Conservation (phyloP, 371 early-diverging fungal species). For the Circinella minor region DNA sequence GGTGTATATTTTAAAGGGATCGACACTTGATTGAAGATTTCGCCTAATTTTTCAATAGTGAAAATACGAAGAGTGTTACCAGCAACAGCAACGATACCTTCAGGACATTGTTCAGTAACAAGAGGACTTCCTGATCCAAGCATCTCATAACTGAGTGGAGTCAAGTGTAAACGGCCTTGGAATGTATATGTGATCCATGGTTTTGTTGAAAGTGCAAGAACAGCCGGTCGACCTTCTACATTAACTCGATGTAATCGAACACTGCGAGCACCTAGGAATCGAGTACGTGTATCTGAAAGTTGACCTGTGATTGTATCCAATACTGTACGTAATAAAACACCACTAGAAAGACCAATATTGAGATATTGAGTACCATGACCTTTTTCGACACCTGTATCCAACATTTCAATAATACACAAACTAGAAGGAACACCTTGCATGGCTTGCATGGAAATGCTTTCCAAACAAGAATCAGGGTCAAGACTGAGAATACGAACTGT, state of each 20-base stretch:
- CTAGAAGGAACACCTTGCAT: slow-evolving; percentile 57
- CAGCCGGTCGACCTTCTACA: slow-evolving; percentile 71
- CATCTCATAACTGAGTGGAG: slow-evolving; percentile 73
- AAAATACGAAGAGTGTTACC: slow-evolving; percentile 88
- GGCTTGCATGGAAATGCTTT: slow-evolving; percentile 84
- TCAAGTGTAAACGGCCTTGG: slow-evolving; percentile 65
- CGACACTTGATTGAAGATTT: slow-evolving; percentile 80
- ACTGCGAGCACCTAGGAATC: slow-evolving; percentile 87
- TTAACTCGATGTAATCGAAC: slow-evolving; percentile 79
- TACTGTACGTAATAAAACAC: slow-evolving; percentile 87
- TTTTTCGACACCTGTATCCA: slow-evolving; percentile 64
- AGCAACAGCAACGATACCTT: slow-evolving; percentile 89
- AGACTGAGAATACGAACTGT: slow-evolving; percentile 90
- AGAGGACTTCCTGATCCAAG: slow-evolving; percentile 88
- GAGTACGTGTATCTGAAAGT: slow-evolving; percentile 84
- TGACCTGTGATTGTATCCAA: slow-evolving; percentile 85
- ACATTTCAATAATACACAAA: slow-evolving; percentile 79
- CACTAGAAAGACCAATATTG: slow-evolving; percentile 90
- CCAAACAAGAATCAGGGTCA: slow-evolving; percentile 81
- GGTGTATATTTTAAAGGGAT: slow-evolving; percentile 93
- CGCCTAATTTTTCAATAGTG: slow-evolving; percentile 84
- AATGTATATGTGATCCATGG: slow-evolving; percentile 92
- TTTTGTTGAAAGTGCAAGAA: slow-evolving; percentile 84
- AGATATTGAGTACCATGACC: slow-evolving; percentile 77
- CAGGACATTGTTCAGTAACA: slow-evolving; percentile 86